Base-by-base conservation (phyloP, 1,139 yeast genomes). In the Candida sp. region DNA sequence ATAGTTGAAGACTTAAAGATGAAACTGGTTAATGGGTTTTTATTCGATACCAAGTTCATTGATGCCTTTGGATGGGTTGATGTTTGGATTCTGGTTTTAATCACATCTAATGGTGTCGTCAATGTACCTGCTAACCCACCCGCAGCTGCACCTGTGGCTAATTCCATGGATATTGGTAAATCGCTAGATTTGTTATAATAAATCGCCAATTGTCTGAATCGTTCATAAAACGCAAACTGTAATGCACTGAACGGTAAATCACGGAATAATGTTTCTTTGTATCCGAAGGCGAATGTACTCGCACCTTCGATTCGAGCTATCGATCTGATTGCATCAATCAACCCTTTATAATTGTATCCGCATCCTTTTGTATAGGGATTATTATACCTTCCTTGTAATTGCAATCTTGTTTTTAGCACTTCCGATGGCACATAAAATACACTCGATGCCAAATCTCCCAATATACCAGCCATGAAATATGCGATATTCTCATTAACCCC, bases 381-480 rank as follows among this genome's bases (percentile, higher is more conserved):
- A 63, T 90, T 88, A 63, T 79, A 77, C 41, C 82, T 75, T 1
- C 99, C 99, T 64, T 93, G 99, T 43, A 93, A 69, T 66, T 93
- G 99, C 40, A 93, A 66, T 54, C 99, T 74, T 5, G 99, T 90
- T 62, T 95, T 93, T 46, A 93, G 67, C n/a, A 93, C 98, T 61
- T 93, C 99, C 30, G 93, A 83, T 3, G 99, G 99, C n/a, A 93
- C 99, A 56, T 93, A 93, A 38, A 89, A 84, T n/a, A 93, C 67
- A 57, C 96, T 86, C 29, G 95, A 86, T 3, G 89, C 93, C 46
- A 93, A 73, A 63, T 93, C 99, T 22, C 98, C 99, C 21, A 91
- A 57, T 39, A 93, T 82, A 0, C 99, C 99, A 0, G 97, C 93
- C 2, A 82, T 68, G 46, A 93, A 73, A 59, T 88, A 95, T 4